Evolutionary conservation across 2,329 filamentous ascomycete species (phyloP).

Genomic region (Fusarium keratoplasticum): DNA sequence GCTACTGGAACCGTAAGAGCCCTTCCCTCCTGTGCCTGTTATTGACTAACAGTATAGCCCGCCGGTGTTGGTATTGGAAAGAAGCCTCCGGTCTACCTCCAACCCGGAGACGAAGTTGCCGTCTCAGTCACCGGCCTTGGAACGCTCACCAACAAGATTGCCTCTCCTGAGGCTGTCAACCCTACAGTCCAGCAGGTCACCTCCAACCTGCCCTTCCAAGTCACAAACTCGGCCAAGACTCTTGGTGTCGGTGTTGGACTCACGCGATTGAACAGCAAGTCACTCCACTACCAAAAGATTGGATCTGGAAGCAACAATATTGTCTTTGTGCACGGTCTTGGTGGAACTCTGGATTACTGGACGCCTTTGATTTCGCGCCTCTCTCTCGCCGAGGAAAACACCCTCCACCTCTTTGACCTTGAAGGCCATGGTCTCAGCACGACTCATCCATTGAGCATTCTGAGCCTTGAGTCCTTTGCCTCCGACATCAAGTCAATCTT

Average conservation of each 20-base stretch:
- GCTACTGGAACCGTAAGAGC: constrained; percentile 54
- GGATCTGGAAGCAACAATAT: constrained; percentile 46
- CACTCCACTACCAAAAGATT: constrained; percentile 51
- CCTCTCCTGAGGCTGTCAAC: not conserved
- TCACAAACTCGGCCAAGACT: constrained; percentile 33
- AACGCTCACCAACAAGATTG: constrained; percentile 29
- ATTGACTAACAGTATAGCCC: constrained; percentile 30
- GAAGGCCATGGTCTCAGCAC: constrained; percentile 68
- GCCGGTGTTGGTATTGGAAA: constrained; percentile 62
- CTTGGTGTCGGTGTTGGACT: constrained; percentile 42
- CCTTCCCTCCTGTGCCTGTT: not conserved
- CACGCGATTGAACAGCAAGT: constrained; percentile 54
- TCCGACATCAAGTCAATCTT: constrained; percentile 56
- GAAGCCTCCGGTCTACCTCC: constrained; percentile 51
- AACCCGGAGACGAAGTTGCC: constrained; percentile 55
- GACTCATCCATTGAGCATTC: constrained; percentile 56
- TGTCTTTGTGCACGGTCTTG: constrained; percentile 68
- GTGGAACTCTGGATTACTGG: constrained; percentile 58
- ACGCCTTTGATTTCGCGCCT: constrained; percentile 56
- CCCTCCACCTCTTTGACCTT: constrained; percentile 61
- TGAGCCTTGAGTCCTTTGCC: constrained; percentile 58
- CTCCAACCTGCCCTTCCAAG: constrained; percentile 6
- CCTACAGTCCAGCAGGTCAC: not conserved
- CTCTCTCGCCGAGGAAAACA: constrained; percentile 8
- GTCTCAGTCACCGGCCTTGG: constrained; percentile 45